Percentiles rank a stretch among this genome's conserved stretches.
These are phyloP conservation scores for Haplosporangium sp. DNA, from an alignment of 371 early-diverging fungal species.

Conservation along the genomic window DNA sequence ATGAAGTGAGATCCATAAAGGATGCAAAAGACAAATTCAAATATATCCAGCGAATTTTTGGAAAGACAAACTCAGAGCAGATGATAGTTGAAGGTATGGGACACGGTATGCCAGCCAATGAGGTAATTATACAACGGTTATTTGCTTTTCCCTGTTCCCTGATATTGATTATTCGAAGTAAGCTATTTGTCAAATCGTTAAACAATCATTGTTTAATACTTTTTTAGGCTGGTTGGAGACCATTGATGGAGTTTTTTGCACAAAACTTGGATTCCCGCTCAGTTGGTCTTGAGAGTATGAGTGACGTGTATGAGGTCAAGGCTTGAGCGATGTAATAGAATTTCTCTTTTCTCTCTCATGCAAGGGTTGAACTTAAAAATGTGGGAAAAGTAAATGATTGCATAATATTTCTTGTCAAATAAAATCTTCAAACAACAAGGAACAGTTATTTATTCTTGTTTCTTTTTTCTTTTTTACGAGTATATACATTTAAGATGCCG, in stretches of 20 bases:
- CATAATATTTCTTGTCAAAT: too few species aligned
- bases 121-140: slow-evolving; percentile 34
- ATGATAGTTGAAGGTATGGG: slow-evolving; percentile 56
- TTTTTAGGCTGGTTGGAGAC: slow-evolving; percentile 57
- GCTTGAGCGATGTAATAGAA: too few species aligned
- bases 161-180: too few species aligned
- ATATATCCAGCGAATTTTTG: slow-evolving; percentile 37
- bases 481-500: not conserved
- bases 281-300: slow-evolving; percentile 62
- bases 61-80: slow-evolving; percentile 19
- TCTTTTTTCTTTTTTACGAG: not conserved
- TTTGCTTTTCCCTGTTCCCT: not conserved
- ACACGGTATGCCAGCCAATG: slow-evolving; percentile 63
- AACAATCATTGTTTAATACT: not conserved
- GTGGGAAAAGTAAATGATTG: too few species aligned
- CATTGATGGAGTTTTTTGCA: slow-evolving; percentile 67
- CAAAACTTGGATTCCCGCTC: slow-evolving; percentile 62
- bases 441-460: not conserved
- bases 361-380: too few species aligned
- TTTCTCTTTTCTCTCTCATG: too few species aligned
- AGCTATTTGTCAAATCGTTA: not conserved
- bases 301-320: slow-evolving; percentile 66
- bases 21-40: slow-evolving; percentile 59
- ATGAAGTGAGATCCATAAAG: slow-evolving; percentile 56
- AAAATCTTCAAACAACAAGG: too few species aligned